Base-by-base conservation (phyloP, 176 grass and related monocot species). In the Puccinellia tenuiflora region DNA sequence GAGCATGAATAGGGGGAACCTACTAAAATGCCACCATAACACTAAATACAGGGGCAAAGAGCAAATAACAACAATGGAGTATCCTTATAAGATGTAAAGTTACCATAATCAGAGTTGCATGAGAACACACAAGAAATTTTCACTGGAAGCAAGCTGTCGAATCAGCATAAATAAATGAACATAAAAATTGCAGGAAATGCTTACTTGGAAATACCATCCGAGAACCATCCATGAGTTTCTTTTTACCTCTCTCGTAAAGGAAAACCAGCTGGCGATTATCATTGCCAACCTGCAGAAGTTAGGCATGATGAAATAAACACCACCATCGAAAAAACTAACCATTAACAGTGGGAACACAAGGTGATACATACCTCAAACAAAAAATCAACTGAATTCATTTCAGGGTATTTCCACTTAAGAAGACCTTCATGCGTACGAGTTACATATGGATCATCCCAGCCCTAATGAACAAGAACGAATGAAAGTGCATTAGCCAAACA, bases 381-480 rank as follows among this genome's bases (percentile, higher is more conserved):
- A 87, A 98, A 98, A 46, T 98, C 96, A 33, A 98, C 92, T 55
- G 92, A 95, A 82, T 98, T 98, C 92, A 98, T 98, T 72, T 88
- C 76, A 79, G 96, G 92, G 46, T 98, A 95, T 72, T 98, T 98
- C 96, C 96, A 98, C 80, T 98, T 98, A 28, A 98, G 80, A 82
- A 98, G 96, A 70, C 92, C 92, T 84, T 98, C 88, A 88, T 95
- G 92, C n/a, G 96, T 98, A 37, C 92, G 91, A 82, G 88, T 87
- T 75, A 98, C 93, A 78, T 98, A 98, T 56, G 96, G 96, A 78
- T 98, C 96, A 91, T 98, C 96, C 92, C 96, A 98, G 68, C 94
- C 92, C 94, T 97, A 82, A 63, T 47, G 18, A 88, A 68, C 22
- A 77, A 18, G 43, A 26, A 68, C 15, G 85, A 77, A 75, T 73